Conservation (phyloP, 306 rosid genomes). For the Dalbergia oliveri region DNA sequence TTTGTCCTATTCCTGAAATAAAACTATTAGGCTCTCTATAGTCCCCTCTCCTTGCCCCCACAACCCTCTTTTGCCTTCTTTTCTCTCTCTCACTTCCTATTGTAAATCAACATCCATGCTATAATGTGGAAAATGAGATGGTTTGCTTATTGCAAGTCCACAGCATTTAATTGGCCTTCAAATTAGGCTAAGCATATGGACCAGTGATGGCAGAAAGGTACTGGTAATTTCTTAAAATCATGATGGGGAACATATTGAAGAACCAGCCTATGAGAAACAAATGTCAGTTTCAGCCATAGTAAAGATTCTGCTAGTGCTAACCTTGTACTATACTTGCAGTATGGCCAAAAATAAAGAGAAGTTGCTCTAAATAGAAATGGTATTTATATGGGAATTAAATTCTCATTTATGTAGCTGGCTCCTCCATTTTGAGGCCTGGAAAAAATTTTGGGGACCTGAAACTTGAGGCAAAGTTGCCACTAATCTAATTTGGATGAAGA, state of each 20-base stretch:
- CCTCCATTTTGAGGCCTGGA: slow-evolving; percentile 36
- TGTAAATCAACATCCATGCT: slow-evolving; percentile 56
- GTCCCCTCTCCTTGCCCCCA: background rate
- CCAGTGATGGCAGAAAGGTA: slow-evolving; percentile 49
- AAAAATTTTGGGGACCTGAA: background rate
- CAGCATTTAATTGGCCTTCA: slow-evolving; percentile 70
- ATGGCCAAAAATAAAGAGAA: slow-evolving; percentile 16
- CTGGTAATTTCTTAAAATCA: slow-evolving; percentile 36
- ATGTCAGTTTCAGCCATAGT: slow-evolving; percentile 32
- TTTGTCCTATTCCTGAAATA: slow-evolving; percentile 52
- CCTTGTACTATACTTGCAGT: slow-evolving; percentile 36
- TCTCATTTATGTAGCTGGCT: slow-evolving; percentile 10
- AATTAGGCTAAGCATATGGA: slow-evolving; percentile 58
- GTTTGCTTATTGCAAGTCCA: slow-evolving; percentile 54
- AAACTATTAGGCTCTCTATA: slow-evolving; percentile 28
- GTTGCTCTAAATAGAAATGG: slow-evolving; percentile 2
- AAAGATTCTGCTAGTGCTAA: slow-evolving; percentile 28
- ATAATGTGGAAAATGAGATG: slow-evolving; percentile 59
- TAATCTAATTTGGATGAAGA: background rate
- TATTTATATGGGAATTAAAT: background rate
- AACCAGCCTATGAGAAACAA: slow-evolving; percentile 40
- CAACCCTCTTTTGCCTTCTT: too few relatives aligned
- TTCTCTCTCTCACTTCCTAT: slow-evolving; percentile 17
- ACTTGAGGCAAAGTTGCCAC: background rate
- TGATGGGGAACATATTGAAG: slow-evolving; percentile 8